Percentiles rank a stretch among this genome's conserved stretches.
Conservation (phyloP, 441 rosid genomes). For the Aleurites moluccanus region DNA sequence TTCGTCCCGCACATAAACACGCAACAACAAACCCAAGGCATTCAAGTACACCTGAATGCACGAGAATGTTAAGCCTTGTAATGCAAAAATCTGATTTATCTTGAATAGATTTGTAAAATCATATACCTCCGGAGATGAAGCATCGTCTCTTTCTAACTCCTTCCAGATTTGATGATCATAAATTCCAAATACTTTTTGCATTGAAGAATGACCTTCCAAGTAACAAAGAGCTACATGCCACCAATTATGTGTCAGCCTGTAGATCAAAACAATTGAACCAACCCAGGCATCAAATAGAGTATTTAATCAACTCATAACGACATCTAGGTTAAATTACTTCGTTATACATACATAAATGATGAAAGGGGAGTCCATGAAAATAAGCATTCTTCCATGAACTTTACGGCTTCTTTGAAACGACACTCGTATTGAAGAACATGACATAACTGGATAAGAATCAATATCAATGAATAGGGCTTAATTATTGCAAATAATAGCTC, state of each 20-base stretch:
- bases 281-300: slow-evolving; percentile 11
- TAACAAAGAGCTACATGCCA: slow-evolving; percentile 96
- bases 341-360: slow-evolving; percentile 66
- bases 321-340: slow-evolving; percentile 3
- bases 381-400: slow-evolving; percentile 75
- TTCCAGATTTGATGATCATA: slow-evolving; percentile 75
- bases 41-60: slow-evolving; percentile 67
- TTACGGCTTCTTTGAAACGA: slow-evolving; percentile 79
- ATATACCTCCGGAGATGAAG: slow-evolving; percentile 53
- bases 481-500: slow-evolving; percentile 1
- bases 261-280: slow-evolving; percentile 9
- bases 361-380: slow-evolving; percentile 64
- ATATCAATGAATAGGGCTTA: neutral
- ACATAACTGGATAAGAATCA: slow-evolving; percentile 57
- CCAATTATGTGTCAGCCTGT: slow-evolving; percentile 93
- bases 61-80: slow-evolving; percentile 13
- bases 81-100: slow-evolving; percentile 12
- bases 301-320: slow-evolving; percentile 3
- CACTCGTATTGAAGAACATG: slow-evolving; percentile 84
- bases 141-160: slow-evolving; percentile 62
- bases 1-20: slow-evolving; percentile 55
- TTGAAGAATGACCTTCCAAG: slow-evolving; percentile 81
- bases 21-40: slow-evolving; percentile 76
- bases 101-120: slow-evolving; percentile 1
- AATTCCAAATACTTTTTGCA: slow-evolving; percentile 53